Percentiles rank a stretch among this genome's conserved stretches.
Conservation (phyloP, 352 stramenopile species). For the Globisporangium camurandrum region DNA sequence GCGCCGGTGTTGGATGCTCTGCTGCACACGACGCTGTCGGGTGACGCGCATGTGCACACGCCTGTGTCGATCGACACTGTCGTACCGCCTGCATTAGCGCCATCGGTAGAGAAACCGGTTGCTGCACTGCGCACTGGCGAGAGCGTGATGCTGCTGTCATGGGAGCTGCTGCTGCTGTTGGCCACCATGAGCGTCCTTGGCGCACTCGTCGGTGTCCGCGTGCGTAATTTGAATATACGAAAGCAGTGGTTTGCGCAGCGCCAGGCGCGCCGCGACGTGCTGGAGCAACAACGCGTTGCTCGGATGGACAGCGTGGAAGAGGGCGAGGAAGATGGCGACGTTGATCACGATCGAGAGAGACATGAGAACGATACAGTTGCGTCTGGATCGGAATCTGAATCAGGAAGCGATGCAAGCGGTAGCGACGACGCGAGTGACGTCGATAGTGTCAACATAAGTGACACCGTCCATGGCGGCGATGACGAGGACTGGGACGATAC, state of each 20-base stretch:
- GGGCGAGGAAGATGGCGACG: conserved; percentile 8
- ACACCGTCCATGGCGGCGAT: conserved; percentile 8
- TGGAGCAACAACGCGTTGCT: conserved; percentile 15
- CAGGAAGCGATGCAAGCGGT: conserved; percentile 4
- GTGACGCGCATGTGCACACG: neutral
- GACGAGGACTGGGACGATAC: conserved; percentile 16
- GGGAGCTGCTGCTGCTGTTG: conserved; percentile 31
- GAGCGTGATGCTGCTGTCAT: conserved; percentile 27
- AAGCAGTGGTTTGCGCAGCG: conserved; percentile 40
- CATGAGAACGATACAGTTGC: conserved; percentile 1
- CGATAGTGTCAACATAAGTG: conserved; percentile 5
- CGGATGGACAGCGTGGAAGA: conserved; percentile 16
- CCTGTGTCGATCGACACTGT: no score
- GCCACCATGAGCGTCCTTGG: conserved; percentile 30
- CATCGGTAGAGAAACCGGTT: neutral
- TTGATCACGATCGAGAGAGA: conserved; percentile 8
- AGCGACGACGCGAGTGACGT: conserved; percentile 1
- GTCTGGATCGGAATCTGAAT: conserved; percentile 6
- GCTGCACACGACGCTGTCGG: neutral
- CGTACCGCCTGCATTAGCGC: neutral
- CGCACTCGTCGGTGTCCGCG: conserved; percentile 33
- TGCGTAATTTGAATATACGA: conserved; percentile 40
- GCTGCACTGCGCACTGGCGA: conserved; percentile 5
- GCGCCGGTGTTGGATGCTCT: neutral
- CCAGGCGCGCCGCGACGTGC: conserved; percentile 23